phyloP scores from a whole-genome alignment of 23 red algal species.

The Agarophyton chilense region DNA sequence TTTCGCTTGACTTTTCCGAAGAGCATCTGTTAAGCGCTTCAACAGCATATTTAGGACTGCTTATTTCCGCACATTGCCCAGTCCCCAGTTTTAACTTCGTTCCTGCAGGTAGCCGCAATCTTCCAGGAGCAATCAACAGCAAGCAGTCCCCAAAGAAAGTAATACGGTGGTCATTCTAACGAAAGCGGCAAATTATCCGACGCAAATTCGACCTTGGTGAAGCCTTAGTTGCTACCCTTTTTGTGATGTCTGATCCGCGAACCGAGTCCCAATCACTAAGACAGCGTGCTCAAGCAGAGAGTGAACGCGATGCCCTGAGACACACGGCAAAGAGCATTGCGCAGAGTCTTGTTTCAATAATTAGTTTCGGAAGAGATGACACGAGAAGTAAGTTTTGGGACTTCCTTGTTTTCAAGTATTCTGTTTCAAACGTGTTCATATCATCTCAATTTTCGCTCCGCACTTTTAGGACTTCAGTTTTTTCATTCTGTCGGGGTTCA shows the following conservation, averaged over 20 bases:
- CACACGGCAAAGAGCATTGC: neutral
- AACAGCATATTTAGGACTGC: no score
- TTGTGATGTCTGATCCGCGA: neutral
- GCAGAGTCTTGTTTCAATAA: neutral
- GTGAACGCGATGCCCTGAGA: neutral
- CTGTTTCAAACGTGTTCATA: neutral
- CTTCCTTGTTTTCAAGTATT: neutral
- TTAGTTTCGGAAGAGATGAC: slow-evolving; percentile 1
- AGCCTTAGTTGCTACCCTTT: neutral
- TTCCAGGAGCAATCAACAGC: no score
- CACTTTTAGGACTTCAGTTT: slow-evolving; percentile 1
- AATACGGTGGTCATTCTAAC: no score
- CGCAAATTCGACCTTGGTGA: neutral
- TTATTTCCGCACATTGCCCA: no score
- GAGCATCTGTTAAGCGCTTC: no score
- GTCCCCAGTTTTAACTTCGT: no score
- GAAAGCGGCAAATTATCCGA: no score
- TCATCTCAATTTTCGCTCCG: neutral
- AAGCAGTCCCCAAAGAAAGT: no score
- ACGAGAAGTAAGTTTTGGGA: neutral
- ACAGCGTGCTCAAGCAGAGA: neutral
- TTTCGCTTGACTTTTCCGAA: neutral
- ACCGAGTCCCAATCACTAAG: neutral
- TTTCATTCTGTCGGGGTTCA: slow-evolving; percentile 31
- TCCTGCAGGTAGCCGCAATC: no score